Percentiles rank a stretch among this genome's conserved stretches.
phyloP scores from a whole-genome alignment of 305 asterid genomes.

The Plantago coronopus region DNA sequence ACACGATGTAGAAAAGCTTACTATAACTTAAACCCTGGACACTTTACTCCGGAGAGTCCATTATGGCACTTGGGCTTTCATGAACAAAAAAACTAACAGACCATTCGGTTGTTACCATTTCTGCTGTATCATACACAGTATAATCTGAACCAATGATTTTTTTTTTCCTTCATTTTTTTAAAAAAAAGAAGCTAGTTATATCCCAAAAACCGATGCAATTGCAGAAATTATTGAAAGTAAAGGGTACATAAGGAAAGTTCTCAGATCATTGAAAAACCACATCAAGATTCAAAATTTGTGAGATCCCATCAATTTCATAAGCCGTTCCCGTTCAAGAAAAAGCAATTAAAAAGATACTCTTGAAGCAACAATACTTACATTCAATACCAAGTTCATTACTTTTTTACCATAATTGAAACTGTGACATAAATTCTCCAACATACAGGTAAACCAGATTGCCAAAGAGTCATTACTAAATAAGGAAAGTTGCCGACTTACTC shows the following conservation, averaged over 20 bases:
- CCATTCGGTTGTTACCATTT: neutral
- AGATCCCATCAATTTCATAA: conserved; percentile 9
- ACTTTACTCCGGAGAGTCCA: no score
- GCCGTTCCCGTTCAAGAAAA: neutral
- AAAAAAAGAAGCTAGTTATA: no score
- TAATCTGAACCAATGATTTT: neutral
- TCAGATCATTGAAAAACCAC: conserved; percentile 14
- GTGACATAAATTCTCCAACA: neutral
- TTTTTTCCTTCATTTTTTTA: no score
- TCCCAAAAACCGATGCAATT: no score
- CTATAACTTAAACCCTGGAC: no score
- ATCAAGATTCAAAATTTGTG: conserved; percentile 3
- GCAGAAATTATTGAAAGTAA: conserved; percentile 3
- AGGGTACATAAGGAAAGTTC: conserved; percentile 12
- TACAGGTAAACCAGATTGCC: neutral
- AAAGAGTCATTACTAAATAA: neutral
- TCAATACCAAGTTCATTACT: neutral
- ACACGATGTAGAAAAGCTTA: no score
- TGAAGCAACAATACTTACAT: conserved; percentile 6
- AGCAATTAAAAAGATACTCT: conserved; percentile 1
- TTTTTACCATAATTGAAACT: neutral
- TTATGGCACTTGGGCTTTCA: no score
- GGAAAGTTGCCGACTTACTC: neutral
- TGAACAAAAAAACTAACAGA: neutral
- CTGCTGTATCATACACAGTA: no score